Conservation (phyloP, 2,329 filamentous ascomycete species). For the Dothistroma septosporum region DNA sequence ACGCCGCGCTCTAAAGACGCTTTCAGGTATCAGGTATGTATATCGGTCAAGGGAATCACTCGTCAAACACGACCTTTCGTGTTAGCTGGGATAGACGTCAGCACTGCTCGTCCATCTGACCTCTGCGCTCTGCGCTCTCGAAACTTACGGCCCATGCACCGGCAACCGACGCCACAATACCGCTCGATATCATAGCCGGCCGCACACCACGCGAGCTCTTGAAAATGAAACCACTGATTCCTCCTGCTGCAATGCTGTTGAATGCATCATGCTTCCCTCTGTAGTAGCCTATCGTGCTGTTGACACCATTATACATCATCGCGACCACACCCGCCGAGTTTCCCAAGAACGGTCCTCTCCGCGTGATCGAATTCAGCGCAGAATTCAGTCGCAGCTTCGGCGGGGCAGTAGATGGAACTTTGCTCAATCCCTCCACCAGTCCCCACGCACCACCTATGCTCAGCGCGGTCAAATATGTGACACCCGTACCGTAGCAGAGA, state of each 20-base stretch:
- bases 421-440: conserved; percentile 79
- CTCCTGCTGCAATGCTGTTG: conserved; percentile 83
- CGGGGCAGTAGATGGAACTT: conserved; percentile 64
- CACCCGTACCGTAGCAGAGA: conserved; percentile 93
- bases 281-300: conserved; percentile 73
- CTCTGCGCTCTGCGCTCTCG: neutral
- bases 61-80: conserved; percentile 24
- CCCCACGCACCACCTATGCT: conserved; percentile 87
- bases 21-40: neutral
- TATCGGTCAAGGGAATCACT: conserved; percentile 1
- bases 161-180: conserved; percentile 79
- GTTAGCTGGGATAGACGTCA: conserved; percentile 17
- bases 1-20: conserved; percentile 3
- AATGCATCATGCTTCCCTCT: conserved; percentile 83
- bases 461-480: conserved; percentile 86
- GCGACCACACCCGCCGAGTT: conserved; percentile 95
- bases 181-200: conserved; percentile 92
- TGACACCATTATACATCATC: conserved; percentile 92
- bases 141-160: conserved; percentile 82
- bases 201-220: conserved; percentile 88
- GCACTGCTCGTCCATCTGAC: neutral
- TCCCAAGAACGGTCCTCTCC: conserved; percentile 88
- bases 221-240: conserved; percentile 86
- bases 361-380: conserved; percentile 88
- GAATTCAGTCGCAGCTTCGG: conserved; percentile 92